Conservation (phyloP, 1,284 basidiomycete species). For the Heterobasidion annosum region DNA sequence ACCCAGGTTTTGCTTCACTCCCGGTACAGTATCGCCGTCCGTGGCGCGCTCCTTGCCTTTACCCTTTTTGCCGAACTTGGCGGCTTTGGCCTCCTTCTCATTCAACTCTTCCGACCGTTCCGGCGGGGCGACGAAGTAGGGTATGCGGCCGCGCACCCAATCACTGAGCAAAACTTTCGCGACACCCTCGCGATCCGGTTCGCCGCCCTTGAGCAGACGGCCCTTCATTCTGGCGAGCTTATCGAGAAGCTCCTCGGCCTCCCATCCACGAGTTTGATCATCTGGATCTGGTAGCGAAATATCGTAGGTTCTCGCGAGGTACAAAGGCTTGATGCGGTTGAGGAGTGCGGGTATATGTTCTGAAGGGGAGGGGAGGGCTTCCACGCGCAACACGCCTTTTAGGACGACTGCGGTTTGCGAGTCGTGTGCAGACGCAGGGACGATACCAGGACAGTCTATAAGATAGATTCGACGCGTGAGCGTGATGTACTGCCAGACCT, state of each 20-base stretch:
- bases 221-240: constrained; percentile 88
- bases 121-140: constrained; percentile 80
- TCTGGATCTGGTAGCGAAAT: constrained; percentile 55
- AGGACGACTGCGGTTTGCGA: constrained; percentile 90
- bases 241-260: constrained; percentile 75
- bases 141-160: constrained; percentile 95
- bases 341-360: constrained; percentile 91
- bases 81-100: constrained; percentile 47
- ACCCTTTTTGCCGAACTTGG: constrained; percentile 29
- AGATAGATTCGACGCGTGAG: constrained; percentile 95
- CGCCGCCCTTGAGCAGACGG: constrained; percentile 88
- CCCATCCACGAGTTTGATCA: constrained; percentile 46
- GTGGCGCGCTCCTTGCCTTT: constrained; percentile 20
- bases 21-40: constrained; percentile 21
- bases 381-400: constrained; percentile 95
- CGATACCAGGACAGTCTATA: constrained; percentile 98
- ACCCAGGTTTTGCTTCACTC: constrained; percentile 65
- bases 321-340: constrained; percentile 85
- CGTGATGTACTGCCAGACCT: constrained; percentile 99
- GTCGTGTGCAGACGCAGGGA: constrained; percentile 88
- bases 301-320: constrained; percentile 88
- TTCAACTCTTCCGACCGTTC: constrained; percentile 65
- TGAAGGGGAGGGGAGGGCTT: constrained; percentile 89
- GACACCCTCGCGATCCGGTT: constrained; percentile 88
- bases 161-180: constrained; percentile 96